Base-by-base conservation (phyloP, 108 stramenopile genomes). In the Skeletonema grethae region DNA sequence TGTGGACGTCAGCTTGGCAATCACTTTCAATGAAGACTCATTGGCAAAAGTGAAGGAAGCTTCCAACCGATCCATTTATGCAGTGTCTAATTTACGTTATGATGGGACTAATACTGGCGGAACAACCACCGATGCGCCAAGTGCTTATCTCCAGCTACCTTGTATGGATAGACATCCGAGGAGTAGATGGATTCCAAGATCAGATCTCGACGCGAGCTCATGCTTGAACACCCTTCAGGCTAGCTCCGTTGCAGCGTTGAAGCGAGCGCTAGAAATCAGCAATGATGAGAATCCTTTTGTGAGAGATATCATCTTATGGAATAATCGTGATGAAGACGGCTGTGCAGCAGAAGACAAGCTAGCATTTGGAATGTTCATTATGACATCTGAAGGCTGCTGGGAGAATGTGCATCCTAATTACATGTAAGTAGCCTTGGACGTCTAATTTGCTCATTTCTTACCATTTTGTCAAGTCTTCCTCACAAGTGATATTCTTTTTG, bases 401-500 rank as follows among this genome's bases (percentile, higher is more conserved):
- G 75, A 85, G 62, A 77, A 85, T 69, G 78, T 80, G 16, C 85
- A 85, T 65, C 82, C 79, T 7, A 61, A 83, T 62, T 58, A 71
- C 22, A 61, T 79, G 74, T 69, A 57, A 64, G 80, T 65, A 32
- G 70, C 35, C 63, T 57, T 66, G 16, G 41, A 2, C 34, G 41
- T 4, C 18, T 35, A 15, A 4, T 43, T 43, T 43, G 0, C 15
- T 43, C 13, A 11, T n/a, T n/a, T 43, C 15, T 43, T 43, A 43
- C 2, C 0, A n/a, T 12, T n/a, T 3, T 43, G 36, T 3, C 41
- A 43, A 15, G 41, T n/a, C 41, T 43, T 39, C 41, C 41, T 43
- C 41, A 43, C 41, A 15, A 43, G 32, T 43, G 3, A 5, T 4
- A n/a, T n/a, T 3, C 15, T 15, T 5, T 43, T n/a, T 41, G 8